Percentiles rank a stretch among this genome's conserved stretches.
Evolutionary conservation across 805 yeast genomes (phyloP).

Genomic region (Dipodascopsis uninucleata): DNA sequence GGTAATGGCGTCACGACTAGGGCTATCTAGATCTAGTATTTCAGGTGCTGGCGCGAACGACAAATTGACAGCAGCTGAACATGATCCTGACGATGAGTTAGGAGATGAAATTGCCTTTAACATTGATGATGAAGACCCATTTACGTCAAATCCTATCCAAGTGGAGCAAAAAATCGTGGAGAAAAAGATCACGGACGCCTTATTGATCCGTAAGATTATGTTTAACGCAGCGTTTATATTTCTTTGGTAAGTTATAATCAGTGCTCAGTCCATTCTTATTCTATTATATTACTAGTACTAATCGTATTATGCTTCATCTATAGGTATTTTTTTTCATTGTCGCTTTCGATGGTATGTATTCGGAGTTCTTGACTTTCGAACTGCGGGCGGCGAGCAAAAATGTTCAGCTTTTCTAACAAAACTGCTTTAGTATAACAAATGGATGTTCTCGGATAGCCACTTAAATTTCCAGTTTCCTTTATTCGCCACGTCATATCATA

Average conservation of each 20-base stretch:
- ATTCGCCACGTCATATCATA: conserved; percentile 80
- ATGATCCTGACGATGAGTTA: conserved; percentile 6
- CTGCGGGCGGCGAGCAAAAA: neutral
- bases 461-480: conserved; percentile 80
- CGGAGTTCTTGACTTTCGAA: neutral
- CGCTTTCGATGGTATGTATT: conserved; percentile 34
- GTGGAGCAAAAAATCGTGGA: neutral
- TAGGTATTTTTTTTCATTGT: conserved; percentile 40
- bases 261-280: neutral
- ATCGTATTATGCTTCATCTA: neutral
- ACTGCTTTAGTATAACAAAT: conserved; percentile 80
- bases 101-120: conserved; percentile 23
- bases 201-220: conserved; percentile 13
- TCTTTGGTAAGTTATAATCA: conserved; percentile 20
- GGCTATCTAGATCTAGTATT: no score
- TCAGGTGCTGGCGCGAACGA: conserved; percentile 4
- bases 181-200: conserved; percentile 5
- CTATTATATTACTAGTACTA: neutral
- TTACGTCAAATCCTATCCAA: conserved; percentile 8
- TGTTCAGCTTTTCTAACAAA: conserved; percentile 35
- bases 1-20: neutral
- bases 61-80: neutral
- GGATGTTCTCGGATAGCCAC: conserved; percentile 86
- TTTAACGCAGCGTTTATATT: conserved; percentile 20
- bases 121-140: conserved; percentile 24